Percentiles rank a stretch among this genome's conserved stretches.
Conservation (phyloP, 1,284 basidiomycete species). For the Trametes polyzona region DNA sequence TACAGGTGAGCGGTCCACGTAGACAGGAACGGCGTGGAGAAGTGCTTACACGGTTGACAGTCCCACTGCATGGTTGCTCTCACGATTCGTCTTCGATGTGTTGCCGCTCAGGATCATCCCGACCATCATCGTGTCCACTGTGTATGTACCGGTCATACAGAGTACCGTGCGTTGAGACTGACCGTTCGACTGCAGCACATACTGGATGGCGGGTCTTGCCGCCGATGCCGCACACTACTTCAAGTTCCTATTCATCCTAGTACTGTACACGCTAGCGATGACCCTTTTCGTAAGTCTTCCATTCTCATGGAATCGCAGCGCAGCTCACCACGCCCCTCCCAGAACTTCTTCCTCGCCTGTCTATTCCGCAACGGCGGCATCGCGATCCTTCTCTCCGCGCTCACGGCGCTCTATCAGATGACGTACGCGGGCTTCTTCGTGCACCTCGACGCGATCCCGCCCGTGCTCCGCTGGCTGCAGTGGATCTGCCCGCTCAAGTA, state of each 20-base stretch:
- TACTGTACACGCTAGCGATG: slow-evolving; percentile 74
- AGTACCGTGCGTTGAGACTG: not conserved
- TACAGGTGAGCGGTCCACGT: slow-evolving; percentile 69
- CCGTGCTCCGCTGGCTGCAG: slow-evolving; percentile 85
- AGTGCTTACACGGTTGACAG: slow-evolving; percentile 38
- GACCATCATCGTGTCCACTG: slow-evolving; percentile 79
- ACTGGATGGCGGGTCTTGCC: slow-evolving; percentile 92
- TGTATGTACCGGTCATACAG: slow-evolving; percentile 54
- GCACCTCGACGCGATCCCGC: slow-evolving; percentile 78
- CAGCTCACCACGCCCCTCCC: slow-evolving; percentile 2
- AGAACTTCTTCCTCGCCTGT: slow-evolving; percentile 89
- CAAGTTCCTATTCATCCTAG: slow-evolving; percentile 43
- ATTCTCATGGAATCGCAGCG: not conserved
- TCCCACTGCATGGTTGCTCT: slow-evolving; percentile 86
- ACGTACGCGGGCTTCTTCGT: slow-evolving; percentile 88
- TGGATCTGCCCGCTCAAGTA: slow-evolving; percentile 79
- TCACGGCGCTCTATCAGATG: slow-evolving; percentile 81
- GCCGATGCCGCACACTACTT: slow-evolving; percentile 43
- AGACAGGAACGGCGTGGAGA: too few relatives aligned
- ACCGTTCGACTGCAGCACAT: slow-evolving; percentile 56
- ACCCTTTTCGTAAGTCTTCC: slow-evolving; percentile 74
- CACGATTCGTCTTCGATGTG: slow-evolving; percentile 83
- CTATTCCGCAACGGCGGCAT: slow-evolving; percentile 84
- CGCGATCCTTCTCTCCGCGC: slow-evolving; percentile 81
- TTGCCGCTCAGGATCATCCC: slow-evolving; percentile 84